These are phyloP conservation scores for Colletotrichum sp. DNA, from an alignment of 2,329 filamentous ascomycete genomes.

Conservation along the genomic window DNA sequence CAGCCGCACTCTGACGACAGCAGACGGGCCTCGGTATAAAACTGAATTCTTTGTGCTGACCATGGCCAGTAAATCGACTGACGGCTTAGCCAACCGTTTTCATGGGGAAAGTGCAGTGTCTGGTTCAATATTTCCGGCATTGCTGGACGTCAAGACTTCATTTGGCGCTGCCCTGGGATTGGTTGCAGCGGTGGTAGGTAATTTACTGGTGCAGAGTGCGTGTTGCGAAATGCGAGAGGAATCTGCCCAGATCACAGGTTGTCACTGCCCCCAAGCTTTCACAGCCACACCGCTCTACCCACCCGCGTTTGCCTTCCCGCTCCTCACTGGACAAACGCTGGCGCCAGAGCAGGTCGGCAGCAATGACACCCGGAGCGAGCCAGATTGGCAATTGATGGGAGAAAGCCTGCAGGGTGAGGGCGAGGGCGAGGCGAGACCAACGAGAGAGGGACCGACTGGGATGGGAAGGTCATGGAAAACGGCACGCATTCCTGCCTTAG, in stretches of 20 bases:
- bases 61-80: background rate
- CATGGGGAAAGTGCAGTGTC: background rate
- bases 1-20: conserved; percentile 18
- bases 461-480: background rate
- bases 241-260: background rate
- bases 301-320: background rate
- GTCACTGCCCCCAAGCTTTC: background rate
- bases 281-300: conserved; percentile 10
- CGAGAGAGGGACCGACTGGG: background rate
- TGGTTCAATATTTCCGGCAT: background rate
- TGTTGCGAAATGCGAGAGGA: background rate
- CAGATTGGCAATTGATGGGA: background rate
- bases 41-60: background rate
- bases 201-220: background rate
- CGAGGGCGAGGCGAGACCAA: background rate
- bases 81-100: background rate
- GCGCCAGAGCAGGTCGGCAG: background rate
- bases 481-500: background rate
- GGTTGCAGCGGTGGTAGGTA: background rate
- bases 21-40: conserved; percentile 1
- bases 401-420: background rate
- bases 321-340: background rate
- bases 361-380: background rate
- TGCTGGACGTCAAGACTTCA: background rate
- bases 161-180: background rate